These are phyloP conservation scores for Neofusicoccum sp. DNA, from an alignment of 2,329 filamentous ascomycete species.

Conservation along the genomic window DNA sequence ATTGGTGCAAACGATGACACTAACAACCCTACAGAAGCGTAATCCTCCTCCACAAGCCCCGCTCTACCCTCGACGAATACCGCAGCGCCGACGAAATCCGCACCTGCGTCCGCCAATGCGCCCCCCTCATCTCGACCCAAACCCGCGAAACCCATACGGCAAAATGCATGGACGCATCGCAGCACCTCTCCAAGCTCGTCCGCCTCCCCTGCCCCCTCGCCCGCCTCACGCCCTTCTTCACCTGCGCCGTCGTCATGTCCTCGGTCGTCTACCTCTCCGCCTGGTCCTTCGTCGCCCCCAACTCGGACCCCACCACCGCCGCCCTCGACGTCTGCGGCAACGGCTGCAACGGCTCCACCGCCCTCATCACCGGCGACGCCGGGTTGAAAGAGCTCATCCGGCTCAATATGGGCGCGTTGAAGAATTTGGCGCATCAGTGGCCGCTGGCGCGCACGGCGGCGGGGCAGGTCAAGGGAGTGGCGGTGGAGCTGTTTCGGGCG, in stretches of 20 bases:
- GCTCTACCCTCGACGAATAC: constrained; percentile 37
- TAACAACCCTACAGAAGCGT: constrained; percentile 30
- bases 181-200: constrained; percentile 71
- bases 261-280: constrained; percentile 57
- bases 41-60: constrained; percentile 45
- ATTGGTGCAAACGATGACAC: background rate
- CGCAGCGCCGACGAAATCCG: constrained; percentile 44
- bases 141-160: constrained; percentile 65
- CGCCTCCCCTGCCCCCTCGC: constrained; percentile 70
- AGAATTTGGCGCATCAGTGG: constrained; percentile 68
- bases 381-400: constrained; percentile 66
- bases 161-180: constrained; percentile 77
- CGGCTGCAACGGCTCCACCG: background rate
- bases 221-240: constrained; percentile 59
- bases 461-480: constrained; percentile 72
- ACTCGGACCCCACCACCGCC: constrained; percentile 40
- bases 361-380: background rate
- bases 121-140: constrained; percentile 48
- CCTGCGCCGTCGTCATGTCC: constrained; percentile 41
- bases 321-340: background rate
- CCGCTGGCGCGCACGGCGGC: constrained; percentile 67
- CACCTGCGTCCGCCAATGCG: constrained; percentile 59
- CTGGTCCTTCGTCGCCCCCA: constrained; percentile 58
- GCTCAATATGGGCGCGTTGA: constrained; percentile 74
- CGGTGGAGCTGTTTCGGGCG: constrained; percentile 64